Evolutionary conservation across 352 stramenopile species (phyloP).

Genomic region (Phytophthora cajani): DNA sequence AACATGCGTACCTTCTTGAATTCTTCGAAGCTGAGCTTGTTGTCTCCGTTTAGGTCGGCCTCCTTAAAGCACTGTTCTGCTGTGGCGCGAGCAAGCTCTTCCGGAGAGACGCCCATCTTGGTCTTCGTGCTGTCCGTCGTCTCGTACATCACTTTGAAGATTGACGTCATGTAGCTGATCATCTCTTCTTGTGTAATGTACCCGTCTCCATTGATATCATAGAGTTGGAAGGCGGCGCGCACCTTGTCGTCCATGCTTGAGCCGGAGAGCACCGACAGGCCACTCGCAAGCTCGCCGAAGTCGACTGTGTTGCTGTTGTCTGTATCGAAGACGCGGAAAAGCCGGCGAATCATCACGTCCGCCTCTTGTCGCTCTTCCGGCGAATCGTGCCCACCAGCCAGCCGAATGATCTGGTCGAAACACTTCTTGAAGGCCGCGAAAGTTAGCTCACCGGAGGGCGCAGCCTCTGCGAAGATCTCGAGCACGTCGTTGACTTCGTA

Average conservation of each 20-base stretch:
- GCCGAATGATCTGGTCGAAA: conserved; percentile 88
- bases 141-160: conserved; percentile 92
- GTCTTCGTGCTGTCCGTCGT: conserved; percentile 77
- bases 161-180: conserved; percentile 88
- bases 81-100: conserved; percentile 82
- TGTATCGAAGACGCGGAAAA: conserved; percentile 88
- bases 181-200: conserved; percentile 90
- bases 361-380: conserved; percentile 76
- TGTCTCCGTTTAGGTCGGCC: conserved; percentile 83
- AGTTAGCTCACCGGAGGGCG: conserved; percentile 76
- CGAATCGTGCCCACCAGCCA: conserved; percentile 74
- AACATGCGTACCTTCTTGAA: conserved; percentile 84
- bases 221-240: conserved; percentile 84
- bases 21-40: conserved; percentile 88
- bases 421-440: conserved; percentile 89
- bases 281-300: conserved; percentile 87
- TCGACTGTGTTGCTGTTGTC: conserved; percentile 88
- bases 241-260: conserved; percentile 90
- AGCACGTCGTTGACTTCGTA: conserved; percentile 91
- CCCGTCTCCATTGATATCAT: conserved; percentile 86
- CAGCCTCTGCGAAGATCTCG: conserved; percentile 87
- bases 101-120: conserved; percentile 78
- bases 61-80: conserved; percentile 88
- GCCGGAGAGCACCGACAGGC: conserved; percentile 83
- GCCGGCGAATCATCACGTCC: conserved; percentile 79